Evolutionary conservation across 306 rosid species (phyloP), one percentile per base, ranked within the genome.

Genomic region (Inga oerstediana): DNA sequence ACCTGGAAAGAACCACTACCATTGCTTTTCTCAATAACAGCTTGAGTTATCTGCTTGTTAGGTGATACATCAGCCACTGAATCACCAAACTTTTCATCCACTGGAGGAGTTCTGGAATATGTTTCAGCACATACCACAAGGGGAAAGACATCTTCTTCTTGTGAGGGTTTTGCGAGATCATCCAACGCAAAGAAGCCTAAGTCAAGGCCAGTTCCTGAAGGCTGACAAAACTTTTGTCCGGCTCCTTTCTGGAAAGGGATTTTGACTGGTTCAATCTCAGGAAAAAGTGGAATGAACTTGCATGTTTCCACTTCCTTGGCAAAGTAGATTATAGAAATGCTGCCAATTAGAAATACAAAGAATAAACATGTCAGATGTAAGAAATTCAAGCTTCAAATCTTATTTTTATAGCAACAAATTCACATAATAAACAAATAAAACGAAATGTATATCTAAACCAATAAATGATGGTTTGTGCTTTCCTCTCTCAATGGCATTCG

Each of bases 161-260:
- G 89, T 74, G 98, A 93, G 74, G 97, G 87, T 87, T 94, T 93
- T 80, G 97, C 82, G 84, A 94, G 98, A 84, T 91, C 98, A 68
- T 88, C 98, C 93, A 91, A 85, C 76, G 79, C 93, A 68, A 93
- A 93, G 91, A 94, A 93, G 79, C 98, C 97, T 35, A 93, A 87
- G 85, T 90, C 98, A 74, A 91, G 85, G 85, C 98, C 98, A 27
- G 97, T 91, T 83, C 98, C 98, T 41, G 91, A 83, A 46, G 94
- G 92, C 88, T 94, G 98, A 48, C 61, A 16, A 86, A 91, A 94
- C 48, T 88, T 91, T 90, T 93, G 97, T 74, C 92, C 95, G 43
- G 66, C 82, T 82, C 98, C 98, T 82, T 93, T 94, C 87, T 89
- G 89, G 83, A 93, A 94, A 85, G 97, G 91, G 65, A 94, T 80